A percentile compares a stretch with the other conserved stretches of the same genome.
Evolutionary conservation across 2,329 filamentous ascomycete species (phyloP).

Genomic region (Pleoardoris graminearum): DNA sequence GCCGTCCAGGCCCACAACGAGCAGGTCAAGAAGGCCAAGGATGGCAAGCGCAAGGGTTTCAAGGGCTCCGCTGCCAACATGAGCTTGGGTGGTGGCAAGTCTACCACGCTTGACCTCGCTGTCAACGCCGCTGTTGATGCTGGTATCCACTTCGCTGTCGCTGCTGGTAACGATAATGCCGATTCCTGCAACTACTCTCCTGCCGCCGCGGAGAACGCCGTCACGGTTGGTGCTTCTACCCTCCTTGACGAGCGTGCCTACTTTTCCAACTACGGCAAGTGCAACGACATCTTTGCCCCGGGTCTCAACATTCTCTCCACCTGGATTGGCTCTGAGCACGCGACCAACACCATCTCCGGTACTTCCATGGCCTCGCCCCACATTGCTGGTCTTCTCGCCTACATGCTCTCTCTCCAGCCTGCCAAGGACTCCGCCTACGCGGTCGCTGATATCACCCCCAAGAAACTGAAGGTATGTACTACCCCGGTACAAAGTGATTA

Average conservation of each 20-base stretch:
- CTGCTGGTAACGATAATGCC: constrained; percentile 97
- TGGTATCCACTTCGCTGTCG: constrained; percentile 96
- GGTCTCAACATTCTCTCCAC: constrained; percentile 96
- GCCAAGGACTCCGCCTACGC: constrained; percentile 87
- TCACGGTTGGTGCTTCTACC: constrained; percentile 94
- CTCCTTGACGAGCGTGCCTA: constrained; percentile 95
- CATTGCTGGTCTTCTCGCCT: constrained; percentile 93
- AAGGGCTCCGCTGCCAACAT: constrained; percentile 99
- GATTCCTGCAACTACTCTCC: constrained; percentile 99
- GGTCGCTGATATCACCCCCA: constrained; percentile 84
- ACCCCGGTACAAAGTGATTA: too few relatives aligned
- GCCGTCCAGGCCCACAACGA: constrained; percentile 79
- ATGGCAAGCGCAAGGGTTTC: constrained; percentile 91
- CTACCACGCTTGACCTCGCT: constrained; percentile 82
- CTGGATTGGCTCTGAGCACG: constrained; percentile 96
- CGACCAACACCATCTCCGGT: constrained; percentile 98
- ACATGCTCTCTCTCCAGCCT: constrained; percentile 96
- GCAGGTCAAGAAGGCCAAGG: constrained; percentile 77
- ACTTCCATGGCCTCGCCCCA: constrained; percentile 99
- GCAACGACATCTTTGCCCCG: constrained; percentile 98
- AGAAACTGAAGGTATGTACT: constrained; percentile 97
- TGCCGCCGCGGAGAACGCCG: constrained; percentile 84
- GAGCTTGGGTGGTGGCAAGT: constrained; percentile 98
- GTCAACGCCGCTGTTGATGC: constrained; percentile 91
- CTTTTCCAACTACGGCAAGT: constrained; percentile 99